These are phyloP conservation scores for Aspergillus candidus DNA, from an alignment of 2,329 filamentous ascomycete genomes.

Conservation along the genomic window DNA sequence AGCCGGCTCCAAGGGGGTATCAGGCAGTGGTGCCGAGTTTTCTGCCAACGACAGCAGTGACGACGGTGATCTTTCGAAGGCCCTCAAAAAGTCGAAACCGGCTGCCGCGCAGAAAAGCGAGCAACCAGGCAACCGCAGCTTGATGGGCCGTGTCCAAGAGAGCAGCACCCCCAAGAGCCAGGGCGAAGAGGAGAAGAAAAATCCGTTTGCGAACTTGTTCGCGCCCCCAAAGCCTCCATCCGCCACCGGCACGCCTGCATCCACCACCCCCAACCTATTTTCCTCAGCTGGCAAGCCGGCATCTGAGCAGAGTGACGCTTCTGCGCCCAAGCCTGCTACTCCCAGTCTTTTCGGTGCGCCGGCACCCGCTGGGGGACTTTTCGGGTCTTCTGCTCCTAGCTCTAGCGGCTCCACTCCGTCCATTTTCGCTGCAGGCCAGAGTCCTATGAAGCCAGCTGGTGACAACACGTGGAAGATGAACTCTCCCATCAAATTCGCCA, in stretches of 20 bases:
- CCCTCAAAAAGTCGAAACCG: constrained; percentile 18
- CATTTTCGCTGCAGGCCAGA: constrained; percentile 10
- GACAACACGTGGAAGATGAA: constrained; percentile 46
- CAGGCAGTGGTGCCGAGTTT: constrained; percentile 7
- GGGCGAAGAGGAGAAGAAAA: constrained; percentile 14
- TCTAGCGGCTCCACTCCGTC: constrained; percentile 12
- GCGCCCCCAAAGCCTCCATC: constrained; percentile 21
- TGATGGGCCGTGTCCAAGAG: constrained; percentile 31
- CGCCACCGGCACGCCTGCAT: constrained; percentile 19
- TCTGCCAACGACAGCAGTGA: constrained; percentile 19
- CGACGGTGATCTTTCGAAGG: constrained; percentile 18
- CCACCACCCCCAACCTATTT: constrained; percentile 20
- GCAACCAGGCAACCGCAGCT: constrained; percentile 23
- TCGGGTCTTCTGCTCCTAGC: constrained; percentile 22
- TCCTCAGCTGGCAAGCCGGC: constrained; percentile 8
- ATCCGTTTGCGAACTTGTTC: constrained; percentile 17
- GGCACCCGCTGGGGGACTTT: constrained; percentile 21
- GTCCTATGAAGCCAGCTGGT: constrained; percentile 9
- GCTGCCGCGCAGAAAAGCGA: constrained; percentile 12
- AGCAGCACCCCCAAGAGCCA: constrained; percentile 23
- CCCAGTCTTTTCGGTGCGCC: constrained; percentile 14
- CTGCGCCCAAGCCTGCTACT: constrained; percentile 12
- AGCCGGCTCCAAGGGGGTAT: constrained; percentile 6
- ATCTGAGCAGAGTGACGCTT: constrained; percentile 8
- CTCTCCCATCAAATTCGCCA: constrained; percentile 45